Evolutionary conservation across 768 basidiomycete genomes (phyloP), one percentile per base, ranked within the genome.

Genomic region (Myochromella boudieri): DNA sequence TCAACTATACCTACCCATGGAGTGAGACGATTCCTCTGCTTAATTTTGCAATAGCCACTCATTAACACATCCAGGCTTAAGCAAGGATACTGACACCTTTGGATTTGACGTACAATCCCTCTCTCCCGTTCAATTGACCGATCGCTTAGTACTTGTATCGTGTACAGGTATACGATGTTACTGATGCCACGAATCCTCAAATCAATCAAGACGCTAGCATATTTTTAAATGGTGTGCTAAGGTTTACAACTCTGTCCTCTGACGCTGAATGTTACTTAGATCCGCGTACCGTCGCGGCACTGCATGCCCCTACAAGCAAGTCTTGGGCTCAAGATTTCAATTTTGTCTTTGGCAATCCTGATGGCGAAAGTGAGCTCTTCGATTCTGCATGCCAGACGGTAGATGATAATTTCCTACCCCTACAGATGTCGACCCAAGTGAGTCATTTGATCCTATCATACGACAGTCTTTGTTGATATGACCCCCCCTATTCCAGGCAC

Each of bases 1-100:
- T 80, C 48, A 90, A 89, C 58, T 87, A 72, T 57, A 85, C 86
- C 0, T 80, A 73, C 58, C 87, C 87, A 1, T 79, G 74, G 75
- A 75, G 75, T 62, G 29, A 39, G 60, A 17, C 38, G 6, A 12
- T 11, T 50, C 3, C 2, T 28, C 24, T 31, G 33, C 51, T 40
- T 52, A 11, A 6, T 9, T 18, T 9, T 39, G 9, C 7, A 33
- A 7, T 15, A 18, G 8, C 14, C 26, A n/a, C n/a, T n/a, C n/a
- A 14, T 24, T 37, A 12, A 36, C 10, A 27, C 47, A 18, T 22
- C 32, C 48, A 67, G 62, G 51, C 41, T 49, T 64, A n/a, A 63
- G 59, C 34, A 46, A 62, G 26, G 48, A 64, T n/a, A 57, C 58
- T 53, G 52, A 57, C 2, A 68, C 64, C 24, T 66, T 70, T 36